Evolutionary conservation across 208 protist species (phyloP), one percentile per base, ranked within the genome.

Genomic region (Trypanosoma congolense): DNA sequence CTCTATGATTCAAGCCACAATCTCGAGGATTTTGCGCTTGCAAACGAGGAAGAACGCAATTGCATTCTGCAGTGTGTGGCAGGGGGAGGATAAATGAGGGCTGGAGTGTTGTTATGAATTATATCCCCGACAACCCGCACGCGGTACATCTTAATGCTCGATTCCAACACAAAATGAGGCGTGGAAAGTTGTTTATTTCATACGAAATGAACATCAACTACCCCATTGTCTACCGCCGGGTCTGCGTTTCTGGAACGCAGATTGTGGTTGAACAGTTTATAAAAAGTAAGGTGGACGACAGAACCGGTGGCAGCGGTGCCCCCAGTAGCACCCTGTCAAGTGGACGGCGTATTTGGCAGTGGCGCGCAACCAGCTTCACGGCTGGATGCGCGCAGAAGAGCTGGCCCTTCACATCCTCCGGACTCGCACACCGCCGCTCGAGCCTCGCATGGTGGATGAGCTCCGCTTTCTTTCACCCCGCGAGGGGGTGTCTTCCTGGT

Each of bases 101-200:
- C 4, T 94, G 83, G 87, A 83, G 79, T 50, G 83, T 92, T 14
- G 57, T 92, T 28, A 80, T 94, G 46, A 75, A 89, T 56, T 79
- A 82, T 56, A 65, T 58, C 35, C 44, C 72, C 25, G 72, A 77
- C 29, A 42, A 10, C 9, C 65, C 68, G 10, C 35, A 48, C 33
- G 56, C 71, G 12, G 66, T 79, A 2, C 75, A 90, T 30, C 64
- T 90, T 38, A 53, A 78, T 9, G 87, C 87, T 0, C 79, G 80
- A 21, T 72, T 60, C 54, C 64, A 81, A 42, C 71, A 87, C 60
- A 50, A 65, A 57, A 77, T 90, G 35, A 72, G 81, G 49, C 70
- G 71, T 22, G 87, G 83, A 45, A 75, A 67, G n/a, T 65, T 92
- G 36, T 77, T 53, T 16, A 61, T 94, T 31, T 64, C 79, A 41